Evolutionary conservation across 2,329 filamentous ascomycete genomes (phyloP).

Genomic region (Stagonosporopsis vannaccii): DNA sequence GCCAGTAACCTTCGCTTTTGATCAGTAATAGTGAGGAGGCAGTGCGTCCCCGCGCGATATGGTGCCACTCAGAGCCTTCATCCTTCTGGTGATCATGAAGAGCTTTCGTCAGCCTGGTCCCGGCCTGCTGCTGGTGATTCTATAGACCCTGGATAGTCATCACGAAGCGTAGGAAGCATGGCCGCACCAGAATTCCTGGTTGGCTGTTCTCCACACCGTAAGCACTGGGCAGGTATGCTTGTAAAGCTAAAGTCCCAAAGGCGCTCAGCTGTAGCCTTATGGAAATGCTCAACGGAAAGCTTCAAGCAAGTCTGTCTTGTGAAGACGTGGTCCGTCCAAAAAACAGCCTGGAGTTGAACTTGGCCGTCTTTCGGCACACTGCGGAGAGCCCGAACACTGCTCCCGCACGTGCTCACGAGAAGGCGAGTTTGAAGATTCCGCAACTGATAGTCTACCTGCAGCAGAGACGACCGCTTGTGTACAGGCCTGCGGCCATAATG

Average conservation of each 20-base stretch:
- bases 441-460: background rate
- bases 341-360: background rate
- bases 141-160: background rate
- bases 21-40: background rate
- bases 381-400: constrained; percentile 14
- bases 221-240: background rate
- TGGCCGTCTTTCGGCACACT: constrained; percentile 1
- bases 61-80: background rate
- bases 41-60: background rate
- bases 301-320: background rate
- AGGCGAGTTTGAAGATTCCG: background rate
- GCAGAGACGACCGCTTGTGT: background rate
- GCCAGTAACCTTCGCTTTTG: background rate
- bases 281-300: background rate
- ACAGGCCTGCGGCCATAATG: background rate
- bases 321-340: background rate
- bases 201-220: background rate
- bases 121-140: background rate
- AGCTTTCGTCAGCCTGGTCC: background rate
- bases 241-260: background rate
- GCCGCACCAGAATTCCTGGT: background rate
- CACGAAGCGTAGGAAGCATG: background rate
- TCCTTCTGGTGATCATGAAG: background rate
- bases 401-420: background rate
- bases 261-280: background rate